phyloP scores from a whole-genome alignment of 257 asterid species.

The Primulina tabacum region DNA sequence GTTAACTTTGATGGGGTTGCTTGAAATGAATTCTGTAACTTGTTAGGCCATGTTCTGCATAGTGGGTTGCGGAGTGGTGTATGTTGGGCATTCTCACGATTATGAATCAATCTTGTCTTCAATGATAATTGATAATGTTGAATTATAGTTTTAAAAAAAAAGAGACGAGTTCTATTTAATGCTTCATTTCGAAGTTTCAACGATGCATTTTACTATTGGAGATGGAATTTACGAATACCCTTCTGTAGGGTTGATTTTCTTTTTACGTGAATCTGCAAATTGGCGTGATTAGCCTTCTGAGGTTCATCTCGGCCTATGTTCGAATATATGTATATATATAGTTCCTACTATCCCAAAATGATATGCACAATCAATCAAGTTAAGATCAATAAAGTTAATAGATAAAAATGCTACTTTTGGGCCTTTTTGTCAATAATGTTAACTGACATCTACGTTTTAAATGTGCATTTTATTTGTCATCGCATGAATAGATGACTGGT shows the following conservation, averaged over 20 bases:
- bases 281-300: slow-evolving; percentile 3
- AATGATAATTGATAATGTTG: slow-evolving; percentile 24
- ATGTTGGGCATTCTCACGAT: slow-evolving; percentile 23
- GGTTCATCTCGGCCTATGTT: background rate
- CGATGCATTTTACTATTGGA: slow-evolving; percentile 21
- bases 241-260: slow-evolving; percentile 1
- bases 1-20: slow-evolving; percentile 22
- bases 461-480: background rate
- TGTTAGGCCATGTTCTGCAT: slow-evolving; percentile 19
- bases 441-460: too few relatives aligned
- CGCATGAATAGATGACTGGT: slow-evolving; percentile 5
- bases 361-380: background rate
- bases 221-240: slow-evolving; percentile 9
- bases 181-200: slow-evolving; percentile 13
- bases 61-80: slow-evolving; percentile 23
- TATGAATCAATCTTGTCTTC: slow-evolving; percentile 23
- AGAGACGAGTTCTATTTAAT: slow-evolving; percentile 25
- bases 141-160: background rate
- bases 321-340: too few relatives aligned
- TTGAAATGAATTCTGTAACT: slow-evolving; percentile 22
- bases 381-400: background rate
- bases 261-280: background rate
- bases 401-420: background rate
- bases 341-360: background rate
- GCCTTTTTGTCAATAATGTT: background rate